Percentiles rank a stretch among this genome's conserved stretches.
Evolutionary conservation across 2,329 filamentous ascomycete genomes (phyloP).

Genomic region (Nigrospora oryzae): DNA sequence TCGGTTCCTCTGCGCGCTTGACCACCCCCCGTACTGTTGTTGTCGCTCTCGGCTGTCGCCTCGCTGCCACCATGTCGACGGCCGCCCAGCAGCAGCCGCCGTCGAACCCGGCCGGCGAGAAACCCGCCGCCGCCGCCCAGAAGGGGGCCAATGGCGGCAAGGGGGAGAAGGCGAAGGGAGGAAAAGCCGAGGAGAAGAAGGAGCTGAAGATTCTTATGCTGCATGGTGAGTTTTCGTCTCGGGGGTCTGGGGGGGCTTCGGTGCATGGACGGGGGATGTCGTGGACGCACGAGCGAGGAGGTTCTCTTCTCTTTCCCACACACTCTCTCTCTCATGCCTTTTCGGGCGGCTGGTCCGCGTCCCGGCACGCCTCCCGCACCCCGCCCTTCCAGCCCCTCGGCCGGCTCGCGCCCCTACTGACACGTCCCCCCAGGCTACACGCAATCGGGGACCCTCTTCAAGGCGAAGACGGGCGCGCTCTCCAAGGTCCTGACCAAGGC

Average conservation of each 20-base stretch:
- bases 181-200: conserved; percentile 30
- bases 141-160: too few relatives aligned
- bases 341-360: too few relatives aligned
- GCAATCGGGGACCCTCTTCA: conserved; percentile 80
- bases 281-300: too few relatives aligned
- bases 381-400: neutral
- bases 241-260: neutral
- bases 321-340: too few relatives aligned
- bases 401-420: neutral
- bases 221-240: conserved; percentile 45
- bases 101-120: neutral
- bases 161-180: conserved; percentile 5
- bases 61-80: neutral
- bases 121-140: neutral
- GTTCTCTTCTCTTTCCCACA: too few relatives aligned
- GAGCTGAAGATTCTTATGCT: conserved; percentile 67
- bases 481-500: conserved; percentile 72
- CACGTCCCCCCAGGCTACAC: conserved; percentile 61
- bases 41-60: too few relatives aligned
- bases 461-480: conserved; percentile 78
- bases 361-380: neutral
- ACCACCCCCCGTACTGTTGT: too few relatives aligned
- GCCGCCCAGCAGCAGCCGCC: neutral
- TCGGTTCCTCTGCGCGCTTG: too few relatives aligned
- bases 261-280: neutral